Evolutionary conservation across 2,329 filamentous ascomycete genomes (phyloP).

Genomic region (Colletotrichum noveboracense): DNA sequence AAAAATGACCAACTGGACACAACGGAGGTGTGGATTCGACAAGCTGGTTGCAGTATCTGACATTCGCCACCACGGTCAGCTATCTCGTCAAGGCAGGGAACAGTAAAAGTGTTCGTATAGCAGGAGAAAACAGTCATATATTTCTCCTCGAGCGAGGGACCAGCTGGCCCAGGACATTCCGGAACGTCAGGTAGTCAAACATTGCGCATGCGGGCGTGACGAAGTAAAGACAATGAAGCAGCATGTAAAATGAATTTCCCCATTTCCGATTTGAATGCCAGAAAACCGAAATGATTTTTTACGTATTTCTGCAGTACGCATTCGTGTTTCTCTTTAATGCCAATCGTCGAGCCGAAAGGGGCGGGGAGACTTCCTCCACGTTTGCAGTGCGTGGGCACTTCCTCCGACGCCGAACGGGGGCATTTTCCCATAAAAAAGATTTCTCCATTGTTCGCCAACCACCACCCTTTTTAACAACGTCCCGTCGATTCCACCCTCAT

Average conservation of each 20-base stretch:
- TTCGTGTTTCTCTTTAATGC: constrained; percentile 12
- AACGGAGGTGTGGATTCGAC: not conserved
- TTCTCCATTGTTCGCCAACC: constrained; percentile 18
- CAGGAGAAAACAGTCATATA: not conserved
- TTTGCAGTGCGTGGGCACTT: not conserved
- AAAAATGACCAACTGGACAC: not conserved
- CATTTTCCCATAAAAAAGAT: constrained; percentile 11
- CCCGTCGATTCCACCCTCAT: constrained; percentile 23
- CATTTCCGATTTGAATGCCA: constrained; percentile 20
- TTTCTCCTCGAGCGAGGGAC: not conserved
- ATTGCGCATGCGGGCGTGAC: not conserved
- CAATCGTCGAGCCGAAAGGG: not conserved
- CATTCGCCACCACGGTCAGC: not conserved
- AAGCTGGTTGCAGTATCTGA: not conserved
- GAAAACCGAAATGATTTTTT: constrained; percentile 17
- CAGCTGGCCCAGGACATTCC: not conserved
- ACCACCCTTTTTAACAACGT: constrained; percentile 11
- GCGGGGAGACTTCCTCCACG: not conserved
- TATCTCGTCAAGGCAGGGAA: not conserved
- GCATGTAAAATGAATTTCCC: constrained; percentile 1
- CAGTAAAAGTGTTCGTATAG: not conserved
- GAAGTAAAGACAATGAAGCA: not conserved
- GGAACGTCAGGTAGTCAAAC: not conserved
- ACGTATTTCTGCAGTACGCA: constrained; percentile 19
- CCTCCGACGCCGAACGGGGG: constrained; percentile 2